Evolutionary conservation across 495 filamentous ascomycete species (phyloP), one percentile per base, ranked within the genome.

Genomic region (Pseudevernia furfuracea): DNA sequence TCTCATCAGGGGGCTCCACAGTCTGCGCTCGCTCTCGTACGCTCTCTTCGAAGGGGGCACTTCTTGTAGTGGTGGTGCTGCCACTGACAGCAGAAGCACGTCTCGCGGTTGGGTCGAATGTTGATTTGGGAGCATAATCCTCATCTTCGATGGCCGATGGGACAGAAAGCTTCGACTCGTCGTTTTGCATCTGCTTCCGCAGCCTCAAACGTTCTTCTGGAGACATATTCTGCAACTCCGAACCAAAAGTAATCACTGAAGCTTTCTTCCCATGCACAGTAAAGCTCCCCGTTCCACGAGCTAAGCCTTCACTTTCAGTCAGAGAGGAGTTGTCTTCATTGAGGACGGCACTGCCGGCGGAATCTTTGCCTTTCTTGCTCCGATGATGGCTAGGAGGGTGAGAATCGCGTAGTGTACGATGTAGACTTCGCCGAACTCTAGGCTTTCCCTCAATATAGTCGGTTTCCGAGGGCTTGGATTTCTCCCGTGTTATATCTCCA

Each of bases 241-340:
- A 87, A 11, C 92, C 92, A 74, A 98, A 96, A 36, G 90, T 96
- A 65, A 98, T 87, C 58, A 98, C 88, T 0, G 91, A 96, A 4
- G 94, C 94, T 74, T 98, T 97, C 78, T 98, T 98, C 61, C 94
- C 94, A 71, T 98, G 94, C 7, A 98, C 87, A 8, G 91, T 96
- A 72, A 98, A 97, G 68, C 89, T 95, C 15, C 91, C 90, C 15
- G 87, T 84, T 34, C 87, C 88, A 23, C 94, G 84, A 19, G 87
- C 75, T 12, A 98, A 80, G 14, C 86, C 84, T 73, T 92, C 91
- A 19, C 78, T 68, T 32, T 78, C 30, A 63, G 59, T 19, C 58
- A 67, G 38, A 69, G 73, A 76, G 58, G 67, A 66, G 61, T 77
- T 78, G 41, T 92, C 89, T 30, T 90, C 89, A n/a, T 79, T 78